Base-by-base conservation (phyloP, 2,329 filamentous ascomycete species). In the Fusarium sacchari region DNA sequence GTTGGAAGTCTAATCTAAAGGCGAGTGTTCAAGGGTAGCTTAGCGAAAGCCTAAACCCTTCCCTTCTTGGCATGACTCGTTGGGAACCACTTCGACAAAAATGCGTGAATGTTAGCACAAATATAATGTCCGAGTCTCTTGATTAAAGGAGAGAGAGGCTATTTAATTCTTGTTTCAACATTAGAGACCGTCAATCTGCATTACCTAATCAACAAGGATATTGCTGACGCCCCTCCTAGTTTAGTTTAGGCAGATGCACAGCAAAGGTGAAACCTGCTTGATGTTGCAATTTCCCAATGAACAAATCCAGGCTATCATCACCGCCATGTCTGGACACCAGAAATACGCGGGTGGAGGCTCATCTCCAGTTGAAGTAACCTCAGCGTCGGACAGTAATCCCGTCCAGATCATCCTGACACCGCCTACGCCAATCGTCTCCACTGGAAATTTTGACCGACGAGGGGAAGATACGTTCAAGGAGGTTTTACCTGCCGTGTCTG, bases 331-430 rank as follows among this genome's bases (percentile, higher is more conserved):
- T 18, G 43, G 24, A 11, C 36, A 40, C 2, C 62, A 26, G 30
- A 15, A 60, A 22, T 4, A 17, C 11, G 11, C 32, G 14, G 47
- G 39, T 59, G 37, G 44, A 30, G 24, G 34, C 11, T 53, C 47
- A 22, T 36, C 49, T 32, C 26, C 42, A n/a, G 26, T 24, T 13
- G 30, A 44, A 18, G 42, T 43, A n/a, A 17, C 46, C 1, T 44
- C 53, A n/a, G 13, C n/a, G 6, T n/a, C 36, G 15, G 30, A 43
- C 6, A 47, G 18, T 7, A 28, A 47, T 10, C 39, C 39, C 32
- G 73, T 76, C 37, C 44, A 64, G n/a, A 76, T 75, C 24, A 60
- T 72, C 3, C n/a, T 75, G 24, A 75, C 73, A 1, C 73, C 73
- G 17, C 67, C 73, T 0, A 75, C 73, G 20, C 73, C 73, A 12